phyloP scores from a whole-genome alignment of 352 stramenopile genomes.

The Pythium periplocum region DNA sequence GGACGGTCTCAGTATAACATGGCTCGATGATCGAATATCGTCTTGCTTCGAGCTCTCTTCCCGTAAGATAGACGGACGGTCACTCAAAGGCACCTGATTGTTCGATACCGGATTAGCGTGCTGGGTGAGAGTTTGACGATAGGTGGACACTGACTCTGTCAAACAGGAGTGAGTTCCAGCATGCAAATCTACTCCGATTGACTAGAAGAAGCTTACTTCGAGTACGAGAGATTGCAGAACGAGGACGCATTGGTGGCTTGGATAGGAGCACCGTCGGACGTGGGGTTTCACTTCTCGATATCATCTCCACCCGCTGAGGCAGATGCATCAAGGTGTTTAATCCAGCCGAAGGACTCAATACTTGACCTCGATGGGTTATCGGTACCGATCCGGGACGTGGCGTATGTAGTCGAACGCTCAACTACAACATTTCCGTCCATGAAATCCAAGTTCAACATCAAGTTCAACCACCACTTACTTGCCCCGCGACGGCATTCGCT shows the following conservation, averaged over 20 bases:
- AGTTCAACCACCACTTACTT: background rate
- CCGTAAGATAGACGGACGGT: background rate
- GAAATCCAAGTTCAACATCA: background rate
- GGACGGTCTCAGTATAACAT: background rate
- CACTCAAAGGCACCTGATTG: conserved; percentile 14
- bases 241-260: conserved; percentile 16
- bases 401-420: conserved; percentile 40
- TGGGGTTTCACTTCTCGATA: background rate
- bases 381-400: conserved; percentile 29
- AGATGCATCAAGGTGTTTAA: background rate
- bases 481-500: conserved; percentile 2
- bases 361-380: too few species aligned
- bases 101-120: conserved; percentile 2
- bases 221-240: conserved; percentile 9
- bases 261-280: conserved; percentile 11
- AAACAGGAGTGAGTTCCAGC: too few species aligned
- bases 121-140: conserved; percentile 1
- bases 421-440: conserved; percentile 17
- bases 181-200: too few species aligned
- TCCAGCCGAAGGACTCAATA: background rate
- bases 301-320: background rate
- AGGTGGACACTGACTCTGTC: background rate
- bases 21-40: conserved; percentile 6
- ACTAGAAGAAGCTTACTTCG: background rate
- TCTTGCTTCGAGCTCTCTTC: conserved; percentile 13